These are phyloP conservation scores for Suillus plorans DNA, from an alignment of 768 basidiomycete species.

Conservation along the genomic window DNA sequence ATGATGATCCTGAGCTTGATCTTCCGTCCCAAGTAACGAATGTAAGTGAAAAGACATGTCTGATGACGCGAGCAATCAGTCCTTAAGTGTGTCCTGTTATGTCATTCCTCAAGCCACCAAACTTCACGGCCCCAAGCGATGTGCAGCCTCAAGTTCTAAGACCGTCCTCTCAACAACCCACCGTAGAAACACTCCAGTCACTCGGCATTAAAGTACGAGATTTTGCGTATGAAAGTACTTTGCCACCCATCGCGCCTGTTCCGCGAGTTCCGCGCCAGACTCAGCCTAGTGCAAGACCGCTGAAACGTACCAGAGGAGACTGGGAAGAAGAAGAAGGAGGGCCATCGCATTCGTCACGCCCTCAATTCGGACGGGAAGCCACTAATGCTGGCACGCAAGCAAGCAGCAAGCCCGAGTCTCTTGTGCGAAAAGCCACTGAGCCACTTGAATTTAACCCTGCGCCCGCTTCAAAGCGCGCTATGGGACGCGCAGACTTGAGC, in stretches of 20 bases:
- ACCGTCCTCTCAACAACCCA: conserved; percentile 35
- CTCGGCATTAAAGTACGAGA: conserved; percentile 49
- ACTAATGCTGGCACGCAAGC: not conserved
- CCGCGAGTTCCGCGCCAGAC: conserved; percentile 47
- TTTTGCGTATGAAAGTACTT: conserved; percentile 67
- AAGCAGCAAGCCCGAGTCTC: conserved; percentile 23
- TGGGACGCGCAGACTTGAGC: conserved; percentile 8
- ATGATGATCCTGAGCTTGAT: conserved; percentile 21
- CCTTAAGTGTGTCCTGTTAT: conserved; percentile 34
- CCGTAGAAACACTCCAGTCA: conserved; percentile 26
- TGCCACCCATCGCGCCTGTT: conserved; percentile 59
- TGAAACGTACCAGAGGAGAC: conserved; percentile 39
- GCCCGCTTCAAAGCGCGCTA: not conserved
- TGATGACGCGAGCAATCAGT: conserved; percentile 24
- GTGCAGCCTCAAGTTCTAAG: not conserved
- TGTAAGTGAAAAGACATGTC: conserved; percentile 38
- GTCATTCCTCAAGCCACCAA: conserved; percentile 21
- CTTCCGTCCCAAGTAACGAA: conserved; percentile 25
- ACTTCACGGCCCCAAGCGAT: conserved; percentile 17
- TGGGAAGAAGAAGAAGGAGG: conserved; percentile 29
- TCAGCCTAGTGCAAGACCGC: conserved; percentile 39
- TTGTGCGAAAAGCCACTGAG: conserved; percentile 36
- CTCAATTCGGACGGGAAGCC: conserved; percentile 14
- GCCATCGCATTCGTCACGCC: conserved; percentile 16
- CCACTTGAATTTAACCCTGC: conserved; percentile 21